Conservation (phyloP, 169 alveolate genomes). For the Eimeria maxima region DNA sequence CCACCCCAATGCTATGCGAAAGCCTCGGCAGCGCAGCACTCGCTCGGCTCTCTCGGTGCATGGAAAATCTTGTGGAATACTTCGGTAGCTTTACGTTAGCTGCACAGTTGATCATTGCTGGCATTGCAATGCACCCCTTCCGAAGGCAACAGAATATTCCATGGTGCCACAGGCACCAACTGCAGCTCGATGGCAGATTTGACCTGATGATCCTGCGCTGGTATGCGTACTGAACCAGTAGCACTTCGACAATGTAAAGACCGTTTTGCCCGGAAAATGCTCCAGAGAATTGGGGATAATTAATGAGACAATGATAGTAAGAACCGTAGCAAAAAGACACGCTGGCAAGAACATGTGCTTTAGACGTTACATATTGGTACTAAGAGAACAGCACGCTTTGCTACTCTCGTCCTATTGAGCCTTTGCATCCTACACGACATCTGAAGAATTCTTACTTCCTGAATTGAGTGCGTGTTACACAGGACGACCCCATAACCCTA, state of each 20-base stretch:
- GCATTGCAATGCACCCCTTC: not conserved
- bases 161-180: not conserved
- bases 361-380: not conserved
- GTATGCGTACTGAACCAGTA: not conserved
- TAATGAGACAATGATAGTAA: not conserved
- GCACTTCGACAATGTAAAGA: not conserved
- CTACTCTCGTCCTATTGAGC: no score
- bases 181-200: not conserved
- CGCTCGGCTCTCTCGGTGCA: not conserved
- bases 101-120: not conserved
- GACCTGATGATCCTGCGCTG: not conserved
- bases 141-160: not conserved
- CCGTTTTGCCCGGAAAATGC: not conserved
- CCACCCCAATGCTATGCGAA: not conserved
- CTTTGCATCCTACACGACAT: not conserved
- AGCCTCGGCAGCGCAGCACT: not conserved
- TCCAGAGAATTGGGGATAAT: not conserved
- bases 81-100: not conserved
- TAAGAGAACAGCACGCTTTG: no score
- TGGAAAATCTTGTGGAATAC: not conserved
- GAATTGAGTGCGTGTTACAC: not conserved
- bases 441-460: not conserved
- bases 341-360: not conserved
- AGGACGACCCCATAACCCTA: not conserved
- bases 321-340: no score